Base-by-base conservation (phyloP, 2,329 filamentous ascomycete species). In the Exophiala alcalophila region DNA sequence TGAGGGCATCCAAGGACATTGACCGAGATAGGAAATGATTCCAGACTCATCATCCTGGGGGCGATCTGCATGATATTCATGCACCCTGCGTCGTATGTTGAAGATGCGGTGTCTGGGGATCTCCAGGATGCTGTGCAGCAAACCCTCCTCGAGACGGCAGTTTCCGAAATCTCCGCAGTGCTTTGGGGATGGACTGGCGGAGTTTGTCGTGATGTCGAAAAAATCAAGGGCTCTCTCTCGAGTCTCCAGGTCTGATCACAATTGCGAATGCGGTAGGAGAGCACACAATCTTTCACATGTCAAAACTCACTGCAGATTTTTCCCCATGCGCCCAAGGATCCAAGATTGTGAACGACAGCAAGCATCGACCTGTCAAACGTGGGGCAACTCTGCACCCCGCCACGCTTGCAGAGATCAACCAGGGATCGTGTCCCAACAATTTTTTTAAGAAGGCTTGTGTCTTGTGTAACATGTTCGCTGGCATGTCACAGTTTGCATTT, bases 341-440 rank as follows among this genome's bases (percentile, higher is more conserved):
- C 14, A 44, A 39, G 34, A 27, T 20, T 35, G 9, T 19, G 15
- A 23, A 20, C 27, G 37, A 10, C 12, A 40, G 18, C 28, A 33
- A 21, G 16, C n/a, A 28, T 28, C 25, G 15, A 28, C 2, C n/a
- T n/a, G n/a, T n/a, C 15, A 10, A 26, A 16, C 26, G 31, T 35
- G 32, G 40, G 40, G 32, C 24, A n/a, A 24, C 35, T 28, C 40
- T 43, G 42, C 42, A 45, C 42, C 42, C 42, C 42, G 42, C 42
- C 42, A 40, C 35, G 20, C 10, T n/a, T 43, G 40, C 40, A 43
- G 12, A 25, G 32, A 43, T 43, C 40, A 30, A 33, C 26, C 16
- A 31, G 40, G 31, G 40, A 37, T 26, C 25, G 30, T 9, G 33
- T 45, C 42, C 42, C 42, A 45, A 45, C 42, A 45, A 38, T 25